Conservation (phyloP, 2,329 filamentous ascomycete species). For the Uncinocarpus reesii region DNA sequence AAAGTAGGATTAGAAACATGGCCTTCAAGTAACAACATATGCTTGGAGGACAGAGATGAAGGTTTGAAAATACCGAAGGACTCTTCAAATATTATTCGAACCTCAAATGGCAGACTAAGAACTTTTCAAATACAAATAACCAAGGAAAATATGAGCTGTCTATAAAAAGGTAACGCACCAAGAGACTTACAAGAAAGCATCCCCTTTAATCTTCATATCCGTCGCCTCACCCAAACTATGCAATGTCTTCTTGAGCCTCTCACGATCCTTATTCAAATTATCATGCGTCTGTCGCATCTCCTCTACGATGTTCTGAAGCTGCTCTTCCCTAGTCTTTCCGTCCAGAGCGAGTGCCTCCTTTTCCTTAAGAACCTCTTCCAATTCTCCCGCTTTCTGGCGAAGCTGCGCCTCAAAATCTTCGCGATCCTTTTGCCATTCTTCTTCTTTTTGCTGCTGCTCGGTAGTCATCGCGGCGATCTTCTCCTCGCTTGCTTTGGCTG, state of each 20-base stretch:
- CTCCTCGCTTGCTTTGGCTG: slow-evolving; percentile 20
- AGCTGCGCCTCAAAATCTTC: slow-evolving; percentile 28
- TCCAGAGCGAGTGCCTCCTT: slow-evolving; percentile 28
- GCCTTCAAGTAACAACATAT: background rate
- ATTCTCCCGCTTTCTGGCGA: slow-evolving; percentile 36
- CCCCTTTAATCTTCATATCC: slow-evolving; percentile 41
- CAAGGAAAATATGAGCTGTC: slow-evolving; percentile 2
- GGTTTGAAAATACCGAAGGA: slow-evolving; percentile 9
- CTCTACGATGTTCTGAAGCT: slow-evolving; percentile 35
- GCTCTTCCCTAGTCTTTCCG: slow-evolving; percentile 38
- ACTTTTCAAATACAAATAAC: slow-evolving; percentile 15
- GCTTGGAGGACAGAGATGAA: slow-evolving; percentile 1
- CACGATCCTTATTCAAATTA: slow-evolving; percentile 42
- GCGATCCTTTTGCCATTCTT: slow-evolving; percentile 27
- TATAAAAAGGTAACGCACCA: slow-evolving; percentile 15
- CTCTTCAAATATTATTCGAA: slow-evolving; percentile 12
- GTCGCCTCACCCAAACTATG: slow-evolving; percentile 44
- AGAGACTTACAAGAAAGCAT: slow-evolving; percentile 42
- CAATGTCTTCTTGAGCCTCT: slow-evolving; percentile 42
- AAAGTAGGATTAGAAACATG: slow-evolving; percentile 17
- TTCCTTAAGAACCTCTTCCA: slow-evolving; percentile 31
- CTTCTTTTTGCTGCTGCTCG: slow-evolving; percentile 25
- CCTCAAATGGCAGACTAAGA: slow-evolving; percentile 6
- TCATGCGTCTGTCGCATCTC: slow-evolving; percentile 41
- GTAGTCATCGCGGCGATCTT: slow-evolving; percentile 23